Base-by-base conservation (phyloP, 305 asterid species). In the Fraxinus sp. region DNA sequence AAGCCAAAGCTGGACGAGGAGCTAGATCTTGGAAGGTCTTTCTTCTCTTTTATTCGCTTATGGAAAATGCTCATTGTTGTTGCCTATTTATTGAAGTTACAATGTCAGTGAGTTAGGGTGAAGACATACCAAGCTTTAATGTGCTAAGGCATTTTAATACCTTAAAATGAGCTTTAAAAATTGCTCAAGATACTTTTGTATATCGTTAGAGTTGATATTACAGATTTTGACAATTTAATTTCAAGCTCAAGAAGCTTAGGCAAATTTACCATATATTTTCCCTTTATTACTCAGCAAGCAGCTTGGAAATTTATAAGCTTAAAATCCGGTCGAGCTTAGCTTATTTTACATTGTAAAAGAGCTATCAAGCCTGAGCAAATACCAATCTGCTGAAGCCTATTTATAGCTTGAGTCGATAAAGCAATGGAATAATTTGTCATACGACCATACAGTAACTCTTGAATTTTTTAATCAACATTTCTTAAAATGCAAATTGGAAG, bases 1-100 rank as follows among this genome's bases (percentile, higher is more conserved):
- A 88, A 89, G 84, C 72, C 84, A 83, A 85, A 85, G 80, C 88
- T 93, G 94, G 86, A 87, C 77, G 92, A 90, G 68, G 91, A 89
- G 36, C 72, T 83, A 80, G 89, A 94, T 85, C 73, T 89, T 36
- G 98, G 98, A 86, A 93, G 99, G 99, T 96, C 79, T 75, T 55
- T 59, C 46, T 70, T 76, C 49, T 84, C 37, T 22, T 76, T 66
- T 39, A 13, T 4, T 22, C 32, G 39, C 79, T 28, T 74, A 82
- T 57, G 71, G 44, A 44, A 77, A 28, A 74, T 57, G 44, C 70
- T 30, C 32, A 26, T 74, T 78, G 49, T 18, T 81, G 76, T 80
- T 78, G 66, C 49, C 44, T 77, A 55, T 16, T 71, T 59, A 70
- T 46, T n/a, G 7, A 52, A 77, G 76, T 28, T 32, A 30, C 39